Conservation (phyloP, 176 grass and related monocot species). For the Poa pratensis region DNA sequence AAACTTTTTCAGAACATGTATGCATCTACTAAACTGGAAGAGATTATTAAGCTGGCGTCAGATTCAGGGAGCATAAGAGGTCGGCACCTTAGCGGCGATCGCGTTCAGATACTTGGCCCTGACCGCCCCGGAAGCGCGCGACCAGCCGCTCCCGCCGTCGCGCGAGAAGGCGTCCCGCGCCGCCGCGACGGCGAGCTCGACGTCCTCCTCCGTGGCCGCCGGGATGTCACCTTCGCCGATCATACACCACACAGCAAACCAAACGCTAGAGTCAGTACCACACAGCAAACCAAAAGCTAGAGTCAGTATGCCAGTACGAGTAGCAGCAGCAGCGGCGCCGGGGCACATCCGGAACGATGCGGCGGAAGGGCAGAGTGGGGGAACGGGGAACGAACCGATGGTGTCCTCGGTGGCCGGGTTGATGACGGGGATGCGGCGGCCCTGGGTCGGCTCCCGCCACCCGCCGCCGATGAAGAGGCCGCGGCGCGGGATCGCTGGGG, state of each 20-base stretch:
- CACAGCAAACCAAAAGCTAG: background rate
- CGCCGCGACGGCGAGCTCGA: conserved; percentile 87
- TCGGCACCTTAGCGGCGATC: conserved; percentile 74
- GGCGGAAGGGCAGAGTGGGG: background rate
- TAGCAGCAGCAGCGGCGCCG: background rate
- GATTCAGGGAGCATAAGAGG: background rate
- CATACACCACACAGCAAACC: background rate
- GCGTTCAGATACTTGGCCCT: conserved; percentile 81
- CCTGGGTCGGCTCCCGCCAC: conserved; percentile 71
- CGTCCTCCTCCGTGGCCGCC: conserved; percentile 85
- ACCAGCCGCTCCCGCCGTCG: conserved; percentile 70
- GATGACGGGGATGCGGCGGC: conserved; percentile 77
- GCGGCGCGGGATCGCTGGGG: conserved; percentile 58
- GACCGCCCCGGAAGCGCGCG: conserved; percentile 59
- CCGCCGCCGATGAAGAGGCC: conserved; percentile 83
- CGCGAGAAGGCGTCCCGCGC: conserved; percentile 64
- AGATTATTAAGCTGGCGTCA: background rate
- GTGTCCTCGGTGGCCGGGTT: conserved; percentile 82
- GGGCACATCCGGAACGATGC: background rate
- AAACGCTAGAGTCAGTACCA: conserved; percentile 12
- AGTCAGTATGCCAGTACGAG: conserved; percentile 5
- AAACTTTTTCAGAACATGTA: background rate
- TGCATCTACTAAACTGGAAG: background rate
- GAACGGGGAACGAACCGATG: conserved; percentile 49
- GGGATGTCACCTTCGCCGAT: conserved; percentile 78